These are phyloP conservation scores for Ganoderma boninense DNA, from an alignment of 1,284 basidiomycete species.

Conservation along the genomic window DNA sequence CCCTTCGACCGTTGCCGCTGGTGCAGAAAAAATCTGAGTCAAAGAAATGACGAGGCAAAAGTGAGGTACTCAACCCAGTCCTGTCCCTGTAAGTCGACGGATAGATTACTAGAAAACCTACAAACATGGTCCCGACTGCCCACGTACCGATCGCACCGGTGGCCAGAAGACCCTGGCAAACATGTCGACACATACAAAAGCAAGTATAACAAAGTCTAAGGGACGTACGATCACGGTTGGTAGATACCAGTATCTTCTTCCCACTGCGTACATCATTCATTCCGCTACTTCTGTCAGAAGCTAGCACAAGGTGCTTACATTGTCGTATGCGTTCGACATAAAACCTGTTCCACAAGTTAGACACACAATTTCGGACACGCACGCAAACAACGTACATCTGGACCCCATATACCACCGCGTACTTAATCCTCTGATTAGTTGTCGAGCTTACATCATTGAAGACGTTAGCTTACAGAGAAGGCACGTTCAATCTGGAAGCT, in stretches of 20 bases:
- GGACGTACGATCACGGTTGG: constrained; percentile 16
- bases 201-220: too few relatives aligned
- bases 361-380: neutral
- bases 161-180: constrained; percentile 17
- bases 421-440: constrained; percentile 10
- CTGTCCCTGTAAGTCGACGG: neutral
- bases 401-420: constrained; percentile 23
- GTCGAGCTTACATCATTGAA: neutral
- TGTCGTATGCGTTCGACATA: constrained; percentile 26
- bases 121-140: too few relatives aligned
- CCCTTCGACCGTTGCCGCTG: constrained; percentile 24
- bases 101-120: neutral
- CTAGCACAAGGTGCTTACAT: constrained; percentile 4
- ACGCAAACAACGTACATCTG: constrained; percentile 20
- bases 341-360: constrained; percentile 13
- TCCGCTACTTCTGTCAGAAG: neutral
- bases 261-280: constrained; percentile 12
- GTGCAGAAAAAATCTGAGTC: neutral
- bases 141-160: constrained; percentile 22
- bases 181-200: neutral
- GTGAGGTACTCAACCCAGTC: constrained; percentile 12
- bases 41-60: neutral
- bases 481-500: constrained; percentile 26
- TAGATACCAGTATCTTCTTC: constrained; percentile 23
- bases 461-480: constrained; percentile 20